These are phyloP conservation scores for Durio zibethinus DNA, from an alignment of 345 rosid genomes.

Conservation along the genomic window DNA sequence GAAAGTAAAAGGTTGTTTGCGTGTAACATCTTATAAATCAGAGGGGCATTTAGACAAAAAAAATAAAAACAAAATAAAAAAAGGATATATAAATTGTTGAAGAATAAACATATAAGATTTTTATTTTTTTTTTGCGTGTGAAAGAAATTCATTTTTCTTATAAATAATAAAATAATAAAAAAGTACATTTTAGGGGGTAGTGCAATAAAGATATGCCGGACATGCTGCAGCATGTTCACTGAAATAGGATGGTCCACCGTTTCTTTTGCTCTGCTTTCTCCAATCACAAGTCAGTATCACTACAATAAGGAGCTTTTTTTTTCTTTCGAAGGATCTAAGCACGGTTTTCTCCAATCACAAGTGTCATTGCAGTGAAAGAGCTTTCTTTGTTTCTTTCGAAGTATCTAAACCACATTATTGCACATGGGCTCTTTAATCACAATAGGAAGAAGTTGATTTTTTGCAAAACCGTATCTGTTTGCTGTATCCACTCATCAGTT, in stretches of 20 bases:
- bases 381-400: not conserved
- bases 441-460: not conserved
- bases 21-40: conserved; percentile 16
- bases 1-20: not conserved
- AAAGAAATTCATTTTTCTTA: not conserved
- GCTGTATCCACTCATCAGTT: not conserved
- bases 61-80: not conserved
- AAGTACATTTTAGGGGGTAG: not conserved
- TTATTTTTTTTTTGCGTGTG: not conserved
- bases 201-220: conserved; percentile 23
- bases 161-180: not conserved
- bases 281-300: conserved; percentile 22
- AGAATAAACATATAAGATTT: not conserved
- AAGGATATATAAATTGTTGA: conserved; percentile 17
- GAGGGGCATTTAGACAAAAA: not conserved
- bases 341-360: conserved; percentile 12
- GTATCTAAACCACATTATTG: no score
- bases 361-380: conserved; percentile 18
- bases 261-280: conserved; percentile 14
- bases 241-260: conserved; percentile 21
- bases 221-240: conserved; percentile 26
- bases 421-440: conserved; percentile 17
- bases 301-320: not conserved
- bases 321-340: no score
- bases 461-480: not conserved